Percentiles rank a stretch among this genome's conserved stretches.
Evolutionary conservation across 805 yeast genomes (phyloP).

Genomic region (Lipomyces sp.): DNA sequence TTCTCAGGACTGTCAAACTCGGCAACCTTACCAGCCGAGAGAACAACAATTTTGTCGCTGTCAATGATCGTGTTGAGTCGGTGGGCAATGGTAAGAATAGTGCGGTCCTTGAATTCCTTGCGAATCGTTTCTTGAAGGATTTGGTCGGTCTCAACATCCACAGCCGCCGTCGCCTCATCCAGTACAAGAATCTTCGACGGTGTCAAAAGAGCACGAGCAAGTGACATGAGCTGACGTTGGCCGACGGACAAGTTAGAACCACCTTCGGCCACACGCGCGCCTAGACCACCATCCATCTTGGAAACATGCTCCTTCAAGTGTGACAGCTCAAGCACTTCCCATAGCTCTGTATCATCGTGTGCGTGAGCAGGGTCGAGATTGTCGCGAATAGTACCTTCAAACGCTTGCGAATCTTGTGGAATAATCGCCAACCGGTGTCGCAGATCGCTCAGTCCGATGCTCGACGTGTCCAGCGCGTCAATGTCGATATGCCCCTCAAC

Average conservation of each 20-base stretch:
- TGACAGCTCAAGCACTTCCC: constrained; percentile 78
- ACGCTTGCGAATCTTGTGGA: constrained; percentile 93
- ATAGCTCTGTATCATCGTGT: constrained; percentile 75
- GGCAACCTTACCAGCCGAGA: constrained; percentile 71
- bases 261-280: constrained; percentile 67
- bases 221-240: constrained; percentile 81
- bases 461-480: constrained; percentile 68
- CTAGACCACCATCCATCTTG: constrained; percentile 59
- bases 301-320: constrained; percentile 72
- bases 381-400: constrained; percentile 83
- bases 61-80: constrained; percentile 86
- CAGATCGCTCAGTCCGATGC: constrained; percentile 76
- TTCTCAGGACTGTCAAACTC: constrained; percentile 79
- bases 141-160: constrained; percentile 83
- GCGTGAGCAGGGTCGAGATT: constrained; percentile 81
- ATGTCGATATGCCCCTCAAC: constrained; percentile 70
- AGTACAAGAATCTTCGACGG: constrained; percentile 75
- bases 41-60: constrained; percentile 75
- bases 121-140: constrained; percentile 81
- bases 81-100: constrained; percentile 89
- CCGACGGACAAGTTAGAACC: constrained; percentile 89
- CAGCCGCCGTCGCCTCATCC: constrained; percentile 91
- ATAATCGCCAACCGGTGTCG: constrained; percentile 80
- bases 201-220: constrained; percentile 81
- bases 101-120: constrained; percentile 68